Evolutionary conservation across 805 yeast genomes (phyloP), one percentile per base, ranked within the genome.

Genomic region (Candida jianshihensis): DNA sequence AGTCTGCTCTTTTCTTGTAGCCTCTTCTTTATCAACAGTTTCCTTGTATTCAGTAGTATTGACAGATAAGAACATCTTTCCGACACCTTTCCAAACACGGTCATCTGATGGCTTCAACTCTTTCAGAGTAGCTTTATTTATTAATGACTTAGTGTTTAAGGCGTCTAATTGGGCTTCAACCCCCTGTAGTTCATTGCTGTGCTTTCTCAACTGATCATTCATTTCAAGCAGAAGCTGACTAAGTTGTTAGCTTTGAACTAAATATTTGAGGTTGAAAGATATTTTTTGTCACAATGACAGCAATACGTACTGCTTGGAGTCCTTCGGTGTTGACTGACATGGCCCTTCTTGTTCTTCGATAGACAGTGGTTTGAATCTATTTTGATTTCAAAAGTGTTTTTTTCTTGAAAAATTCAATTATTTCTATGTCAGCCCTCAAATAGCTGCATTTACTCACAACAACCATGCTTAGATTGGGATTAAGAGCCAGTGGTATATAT

Each of bases 31-130:
- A 17, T 63, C 53, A 24, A 86, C 58, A 35, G 66, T 68, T 11
- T 55, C 49, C 31, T 70, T 56, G 57, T 84, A 83, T 4, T 63
- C 59, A 4, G 56, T 48, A 3, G 64, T 63, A 19, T 66, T 64
- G 5, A 67, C 67, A 17, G 53, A 31, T 9, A 81, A 60, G 54
- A 81, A 83, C 21, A 86, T 73, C 58, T 81, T 82, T 20, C 97
- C 97, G 25, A 85, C 73, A 5, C 94, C 85, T 53, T 84, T 75
- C 92, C 95, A 88, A 5, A 88, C 89, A 8, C 53, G 54, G 8
- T 26, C 29, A 15, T 26, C 18, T 9, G 73, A 70, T 33, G 30
- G 21, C 11, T 46, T 49, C 34, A 87, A 63, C 45, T 81, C 83
- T 24, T 67, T 53, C 24, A 68, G 59, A 8, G 94, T 81, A 30